phyloP scores from a whole-genome alignment of 768 basidiomycete genomes.

The Leccinum boreale region DNA sequence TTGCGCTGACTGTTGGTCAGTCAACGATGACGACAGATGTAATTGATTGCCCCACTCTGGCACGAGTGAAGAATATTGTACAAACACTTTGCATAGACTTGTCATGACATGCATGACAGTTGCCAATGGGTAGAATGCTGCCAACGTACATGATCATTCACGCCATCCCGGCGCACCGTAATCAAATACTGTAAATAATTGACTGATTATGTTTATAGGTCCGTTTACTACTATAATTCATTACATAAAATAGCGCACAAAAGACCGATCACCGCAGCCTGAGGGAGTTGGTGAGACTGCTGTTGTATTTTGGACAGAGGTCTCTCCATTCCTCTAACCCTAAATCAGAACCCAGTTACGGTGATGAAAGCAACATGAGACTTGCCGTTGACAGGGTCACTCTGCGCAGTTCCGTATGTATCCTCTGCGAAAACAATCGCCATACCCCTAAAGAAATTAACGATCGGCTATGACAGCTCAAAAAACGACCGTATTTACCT shows the following conservation, averaged over 20 bases:
- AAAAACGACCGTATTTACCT: conserved; percentile 3
- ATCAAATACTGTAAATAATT: background rate
- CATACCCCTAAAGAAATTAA: conserved; percentile 38
- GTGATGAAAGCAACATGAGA: background rate
- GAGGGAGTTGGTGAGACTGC: background rate
- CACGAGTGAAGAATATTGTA: too few species aligned
- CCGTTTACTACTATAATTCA: background rate
- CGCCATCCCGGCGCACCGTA: too few species aligned
- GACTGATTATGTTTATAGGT: background rate
- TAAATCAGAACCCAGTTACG: background rate
- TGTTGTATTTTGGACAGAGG: conserved; percentile 15
- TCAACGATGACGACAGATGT: too few species aligned
- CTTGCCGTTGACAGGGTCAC: background rate
- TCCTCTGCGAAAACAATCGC: conserved; percentile 37
- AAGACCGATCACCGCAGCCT: background rate
- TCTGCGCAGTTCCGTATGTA: conserved; percentile 18
- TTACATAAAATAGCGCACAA: background rate
- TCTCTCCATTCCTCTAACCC: conserved; percentile 14
- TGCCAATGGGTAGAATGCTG: too few species aligned
- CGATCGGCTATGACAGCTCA: conserved; percentile 24
- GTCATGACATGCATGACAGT: too few species aligned
- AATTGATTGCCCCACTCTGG: too few species aligned
- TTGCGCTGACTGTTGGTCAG: too few species aligned
- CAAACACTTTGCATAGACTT: too few species aligned
- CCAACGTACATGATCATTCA: too few species aligned